Conservation (phyloP, 495 filamentous ascomycete species). For the Penicillium ucsense region DNA sequence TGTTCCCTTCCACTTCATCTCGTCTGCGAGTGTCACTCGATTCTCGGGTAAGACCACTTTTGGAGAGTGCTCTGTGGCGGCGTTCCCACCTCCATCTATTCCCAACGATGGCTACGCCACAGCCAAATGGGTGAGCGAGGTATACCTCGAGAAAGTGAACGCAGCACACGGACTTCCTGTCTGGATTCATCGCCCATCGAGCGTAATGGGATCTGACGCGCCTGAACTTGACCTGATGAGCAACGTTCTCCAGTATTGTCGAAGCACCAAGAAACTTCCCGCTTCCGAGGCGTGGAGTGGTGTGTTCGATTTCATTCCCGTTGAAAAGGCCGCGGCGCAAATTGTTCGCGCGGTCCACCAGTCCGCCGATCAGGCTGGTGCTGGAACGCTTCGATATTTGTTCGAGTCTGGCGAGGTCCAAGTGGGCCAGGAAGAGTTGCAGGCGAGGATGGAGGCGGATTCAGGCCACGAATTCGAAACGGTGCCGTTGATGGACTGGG, state of each 20-base stretch:
- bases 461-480: constrained; percentile 7
- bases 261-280: constrained; percentile 10
- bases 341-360: constrained; percentile 6
- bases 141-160: constrained; percentile 28
- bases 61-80: constrained; percentile 11
- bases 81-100: constrained; percentile 6
- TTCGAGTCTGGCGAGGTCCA: constrained; percentile 14
- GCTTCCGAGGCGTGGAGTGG: constrained; percentile 11
- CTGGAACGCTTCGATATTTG: not conserved
- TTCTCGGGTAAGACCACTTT: constrained; percentile 10
- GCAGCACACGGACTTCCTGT: constrained; percentile 19
- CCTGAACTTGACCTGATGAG: constrained; percentile 18
- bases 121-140: constrained; percentile 47
- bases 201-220: constrained; percentile 4
- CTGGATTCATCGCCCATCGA: constrained; percentile 31
- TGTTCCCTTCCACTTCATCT: constrained; percentile 44
- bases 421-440: constrained; percentile 8
- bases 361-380: not conserved
- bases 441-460: constrained; percentile 7
- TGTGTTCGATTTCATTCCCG: constrained; percentile 17
- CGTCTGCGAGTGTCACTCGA: constrained; percentile 24
- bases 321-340: constrained; percentile 11
- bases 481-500: constrained; percentile 10
- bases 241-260: constrained; percentile 14
- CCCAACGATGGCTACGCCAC: constrained; percentile 36